Conservation (phyloP, 768 basidiomycete genomes). For the Termitomyces heimii region DNA sequence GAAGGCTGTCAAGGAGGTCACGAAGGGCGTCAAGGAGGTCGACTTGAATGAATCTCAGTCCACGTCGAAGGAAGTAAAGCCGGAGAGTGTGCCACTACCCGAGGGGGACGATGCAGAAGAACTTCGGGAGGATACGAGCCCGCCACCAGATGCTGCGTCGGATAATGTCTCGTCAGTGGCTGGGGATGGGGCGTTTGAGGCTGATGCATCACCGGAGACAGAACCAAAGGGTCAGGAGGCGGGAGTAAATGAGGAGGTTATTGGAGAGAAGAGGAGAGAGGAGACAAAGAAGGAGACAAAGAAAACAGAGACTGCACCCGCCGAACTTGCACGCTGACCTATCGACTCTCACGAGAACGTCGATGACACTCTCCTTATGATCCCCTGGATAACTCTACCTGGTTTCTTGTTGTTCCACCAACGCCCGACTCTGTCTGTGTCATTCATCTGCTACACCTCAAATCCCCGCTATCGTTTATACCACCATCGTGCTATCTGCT, state of each 20-base stretch:
- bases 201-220: neutral
- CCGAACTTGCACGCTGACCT: constrained; percentile 2
- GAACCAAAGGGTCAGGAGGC: neutral
- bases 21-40: constrained; percentile 63
- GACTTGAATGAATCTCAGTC: constrained; percentile 44
- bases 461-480: constrained; percentile 5
- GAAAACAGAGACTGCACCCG: neutral
- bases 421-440: constrained; percentile 6
- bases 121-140: constrained; percentile 25
- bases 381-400: constrained; percentile 8
- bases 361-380: constrained; percentile 7
- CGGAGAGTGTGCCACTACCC: constrained; percentile 34
- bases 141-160: constrained; percentile 13
- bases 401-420: constrained; percentile 6
- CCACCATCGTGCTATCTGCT: constrained; percentile 8
- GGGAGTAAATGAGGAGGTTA: neutral
- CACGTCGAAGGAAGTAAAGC: constrained; percentile 11
- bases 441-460: constrained; percentile 5
- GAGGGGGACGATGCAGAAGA: constrained; percentile 31
- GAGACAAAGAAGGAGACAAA: neutral
- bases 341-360: constrained; percentile 1
- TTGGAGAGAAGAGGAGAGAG: neutral
- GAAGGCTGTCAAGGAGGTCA: constrained; percentile 66
- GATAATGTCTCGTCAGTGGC: constrained; percentile 10
- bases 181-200: constrained; percentile 1